Evolutionary conservation across 2,329 filamentous ascomycete genomes (phyloP).

Genomic region (Gaeumannomyces sp.): DNA sequence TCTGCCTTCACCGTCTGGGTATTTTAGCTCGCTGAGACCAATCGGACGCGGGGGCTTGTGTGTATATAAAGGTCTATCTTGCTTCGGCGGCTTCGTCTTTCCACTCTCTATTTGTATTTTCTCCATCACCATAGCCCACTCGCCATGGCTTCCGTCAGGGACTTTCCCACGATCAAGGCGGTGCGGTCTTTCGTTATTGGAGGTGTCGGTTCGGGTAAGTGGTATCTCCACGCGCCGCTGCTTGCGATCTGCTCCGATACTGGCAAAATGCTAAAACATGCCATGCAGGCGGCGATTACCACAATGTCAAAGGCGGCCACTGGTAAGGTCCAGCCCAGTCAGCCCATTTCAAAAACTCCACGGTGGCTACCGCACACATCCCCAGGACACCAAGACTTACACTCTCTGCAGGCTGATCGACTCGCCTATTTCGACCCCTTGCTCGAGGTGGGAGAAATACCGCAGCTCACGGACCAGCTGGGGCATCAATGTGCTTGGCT

Average conservation of each 20-base stretch:
- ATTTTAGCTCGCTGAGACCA: not conserved
- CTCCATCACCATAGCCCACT: not conserved
- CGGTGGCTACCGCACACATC: not conserved
- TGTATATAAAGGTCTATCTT: not conserved
- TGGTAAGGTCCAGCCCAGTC: conserved; percentile 40
- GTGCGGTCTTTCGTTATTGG: conserved; percentile 67
- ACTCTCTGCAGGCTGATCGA: conserved; percentile 70
- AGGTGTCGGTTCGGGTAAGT: conserved; percentile 49
- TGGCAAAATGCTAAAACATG: not conserved
- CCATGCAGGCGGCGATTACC: conserved; percentile 69
- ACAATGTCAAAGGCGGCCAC: conserved; percentile 76
- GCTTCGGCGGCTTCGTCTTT: not conserved
- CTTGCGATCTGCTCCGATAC: not conserved
- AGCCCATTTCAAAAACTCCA: not conserved
- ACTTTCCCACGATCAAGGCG: conserved; percentile 71
- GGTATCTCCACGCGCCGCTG: not conserved
- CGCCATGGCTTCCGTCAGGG: conserved; percentile 42
- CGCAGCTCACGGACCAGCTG: conserved; percentile 82
- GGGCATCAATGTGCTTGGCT: conserved; percentile 93
- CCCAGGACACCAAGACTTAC: not conserved
- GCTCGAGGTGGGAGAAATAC: conserved; percentile 85
- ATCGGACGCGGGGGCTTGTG: too few relatives aligned
- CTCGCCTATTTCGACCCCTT: conserved; percentile 85
- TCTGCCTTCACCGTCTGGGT: not conserved
- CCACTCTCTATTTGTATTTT: not conserved